Conservation (phyloP, 352 stramenopile genomes). For the Pythium scleroteichum region DNA sequence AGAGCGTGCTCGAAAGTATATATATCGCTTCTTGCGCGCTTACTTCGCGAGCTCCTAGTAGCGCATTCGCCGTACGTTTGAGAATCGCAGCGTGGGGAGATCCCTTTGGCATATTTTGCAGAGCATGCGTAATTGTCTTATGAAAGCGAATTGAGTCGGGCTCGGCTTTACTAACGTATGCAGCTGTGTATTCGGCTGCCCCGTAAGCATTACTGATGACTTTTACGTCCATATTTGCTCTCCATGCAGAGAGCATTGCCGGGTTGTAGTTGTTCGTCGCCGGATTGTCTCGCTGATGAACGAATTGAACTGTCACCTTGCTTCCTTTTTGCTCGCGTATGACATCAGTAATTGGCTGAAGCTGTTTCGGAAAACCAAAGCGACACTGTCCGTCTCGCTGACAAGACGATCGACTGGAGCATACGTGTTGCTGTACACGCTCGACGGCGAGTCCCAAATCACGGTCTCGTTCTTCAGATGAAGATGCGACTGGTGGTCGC, state of each 20-base stretch:
- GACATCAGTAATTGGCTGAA: background rate
- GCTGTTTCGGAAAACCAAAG: slow-evolving; percentile 5
- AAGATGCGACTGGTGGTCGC: slow-evolving; percentile 11
- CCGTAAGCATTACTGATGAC: slow-evolving; percentile 32
- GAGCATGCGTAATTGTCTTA: slow-evolving; percentile 5
- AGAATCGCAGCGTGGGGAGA: background rate
- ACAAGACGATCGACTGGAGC: slow-evolving; percentile 10
- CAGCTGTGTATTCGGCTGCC: slow-evolving; percentile 28
- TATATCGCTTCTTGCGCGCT: slow-evolving; percentile 19
- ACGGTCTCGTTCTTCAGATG: background rate
- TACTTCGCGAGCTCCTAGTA: slow-evolving; percentile 2
- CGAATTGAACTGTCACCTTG: background rate
- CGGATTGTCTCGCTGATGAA: slow-evolving; percentile 5
- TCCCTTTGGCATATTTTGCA: background rate
- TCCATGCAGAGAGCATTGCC: slow-evolving; percentile 4
- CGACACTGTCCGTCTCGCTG: slow-evolving; percentile 9
- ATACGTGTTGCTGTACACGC: slow-evolving; percentile 13
- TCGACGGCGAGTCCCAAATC: background rate
- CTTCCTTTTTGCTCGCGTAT: background rate
- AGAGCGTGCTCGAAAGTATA: slow-evolving; percentile 5
- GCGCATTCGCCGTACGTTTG: background rate
- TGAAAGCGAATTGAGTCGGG: slow-evolving; percentile 26
- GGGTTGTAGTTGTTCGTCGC: slow-evolving; percentile 17
- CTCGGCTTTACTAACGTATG: slow-evolving; percentile 33
- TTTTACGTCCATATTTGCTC: slow-evolving; percentile 35